Percentiles rank a stretch among this genome's conserved stretches.
These are phyloP conservation scores for Aspergillus ibericus DNA, from an alignment of 2,329 filamentous ascomycete genomes.

Conservation along the genomic window DNA sequence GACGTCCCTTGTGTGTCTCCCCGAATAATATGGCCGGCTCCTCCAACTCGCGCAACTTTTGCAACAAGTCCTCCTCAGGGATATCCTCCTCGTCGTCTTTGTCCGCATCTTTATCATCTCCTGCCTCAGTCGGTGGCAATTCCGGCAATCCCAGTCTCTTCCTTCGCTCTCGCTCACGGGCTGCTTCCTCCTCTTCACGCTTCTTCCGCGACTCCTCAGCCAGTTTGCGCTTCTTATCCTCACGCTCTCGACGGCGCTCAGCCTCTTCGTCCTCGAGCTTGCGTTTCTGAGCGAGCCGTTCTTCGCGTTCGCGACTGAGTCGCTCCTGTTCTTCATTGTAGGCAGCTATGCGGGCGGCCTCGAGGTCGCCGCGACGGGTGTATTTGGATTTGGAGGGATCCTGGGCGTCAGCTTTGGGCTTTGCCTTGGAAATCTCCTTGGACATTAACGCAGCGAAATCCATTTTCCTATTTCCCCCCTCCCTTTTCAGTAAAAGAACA, in stretches of 20 bases:
- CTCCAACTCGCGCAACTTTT: constrained; percentile 67
- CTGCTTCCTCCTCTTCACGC: constrained; percentile 70
- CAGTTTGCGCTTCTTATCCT: constrained; percentile 77
- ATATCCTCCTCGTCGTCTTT: constrained; percentile 54
- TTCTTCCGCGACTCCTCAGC: constrained; percentile 74
- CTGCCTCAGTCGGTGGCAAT: constrained; percentile 47
- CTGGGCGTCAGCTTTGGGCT: constrained; percentile 40
- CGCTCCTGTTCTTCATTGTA: constrained; percentile 81
- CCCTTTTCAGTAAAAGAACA: no score
- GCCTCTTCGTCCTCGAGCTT: constrained; percentile 85
- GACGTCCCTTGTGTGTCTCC: constrained; percentile 68
- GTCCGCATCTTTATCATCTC: constrained; percentile 28
- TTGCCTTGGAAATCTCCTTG: constrained; percentile 84
- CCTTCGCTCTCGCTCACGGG: constrained; percentile 70
- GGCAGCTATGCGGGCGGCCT: constrained; percentile 74
- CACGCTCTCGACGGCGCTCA: constrained; percentile 65
- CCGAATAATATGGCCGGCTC: constrained; percentile 79
- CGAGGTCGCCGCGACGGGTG: constrained; percentile 78
- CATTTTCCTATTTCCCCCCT: constrained; percentile 55
- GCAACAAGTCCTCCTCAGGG: constrained; percentile 66
- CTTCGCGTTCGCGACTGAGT: constrained; percentile 68
- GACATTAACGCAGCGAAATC: constrained; percentile 95
- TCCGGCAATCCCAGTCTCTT: constrained; percentile 81
- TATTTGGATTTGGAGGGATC: constrained; percentile 66
- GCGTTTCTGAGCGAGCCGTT: constrained; percentile 73